phyloP scores from a whole-genome alignment of 202 grass and related monocot species.

The Carex sylvatica region DNA sequence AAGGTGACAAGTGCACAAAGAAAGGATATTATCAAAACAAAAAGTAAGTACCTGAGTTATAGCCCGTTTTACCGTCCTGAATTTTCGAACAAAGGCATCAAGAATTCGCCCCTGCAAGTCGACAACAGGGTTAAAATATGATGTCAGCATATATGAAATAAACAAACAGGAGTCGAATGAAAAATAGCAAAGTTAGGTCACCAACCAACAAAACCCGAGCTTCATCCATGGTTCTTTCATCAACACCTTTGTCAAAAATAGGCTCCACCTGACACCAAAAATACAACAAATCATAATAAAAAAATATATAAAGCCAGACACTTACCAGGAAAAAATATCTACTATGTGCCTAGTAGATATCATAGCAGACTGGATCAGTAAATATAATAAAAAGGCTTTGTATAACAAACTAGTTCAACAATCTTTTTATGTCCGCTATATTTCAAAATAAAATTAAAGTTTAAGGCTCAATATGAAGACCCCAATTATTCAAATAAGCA shows the following conservation, averaged over 20 bases:
- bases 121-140: background rate
- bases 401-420: background rate
- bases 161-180: conserved; percentile 13
- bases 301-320: background rate
- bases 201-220: conserved; percentile 88
- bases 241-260: conserved; percentile 97
- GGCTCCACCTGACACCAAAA: conserved; percentile 75
- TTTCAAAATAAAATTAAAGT: background rate
- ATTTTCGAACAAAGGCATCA: conserved; percentile 97
- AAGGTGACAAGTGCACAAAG: conserved; percentile 17
- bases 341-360: background rate
- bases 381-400: background rate
- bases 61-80: conserved; percentile 84
- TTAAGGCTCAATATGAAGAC: background rate
- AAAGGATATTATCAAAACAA: background rate
- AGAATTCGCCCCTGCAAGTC: conserved; percentile 76
- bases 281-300: conserved; percentile 21
- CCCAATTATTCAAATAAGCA: conserved; percentile 21
- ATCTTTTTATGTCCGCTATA: background rate
- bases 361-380: background rate
- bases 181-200: conserved; percentile 16
- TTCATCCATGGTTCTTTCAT: conserved; percentile 95
- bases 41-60: conserved; percentile 69
- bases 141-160: background rate
- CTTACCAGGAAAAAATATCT: conserved; percentile 6